A percentile compares a stretch with the other conserved stretches of the same genome.
These are phyloP conservation scores for Neovahlkampfia damariscottae DNA, from an alignment of 78 protist species.

Conservation along the genomic window DNA sequence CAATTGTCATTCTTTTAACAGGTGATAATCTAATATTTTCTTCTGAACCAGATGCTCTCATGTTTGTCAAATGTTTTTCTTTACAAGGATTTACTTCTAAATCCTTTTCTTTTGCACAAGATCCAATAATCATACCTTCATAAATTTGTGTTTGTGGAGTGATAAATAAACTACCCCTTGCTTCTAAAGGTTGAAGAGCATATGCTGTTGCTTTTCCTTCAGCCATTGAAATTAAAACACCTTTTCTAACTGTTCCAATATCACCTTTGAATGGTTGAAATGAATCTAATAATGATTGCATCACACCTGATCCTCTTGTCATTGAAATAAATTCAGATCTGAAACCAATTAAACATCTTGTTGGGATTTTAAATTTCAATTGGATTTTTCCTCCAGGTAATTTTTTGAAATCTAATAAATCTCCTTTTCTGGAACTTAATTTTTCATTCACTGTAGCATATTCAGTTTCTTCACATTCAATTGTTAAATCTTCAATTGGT, in stretches of 20 bases:
- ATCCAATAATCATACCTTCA: slow-evolving; percentile 74
- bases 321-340: slow-evolving; percentile 33
- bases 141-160: slow-evolving; percentile 54
- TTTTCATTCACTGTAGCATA: slow-evolving; percentile 50
- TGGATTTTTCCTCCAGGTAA: slow-evolving; percentile 33
- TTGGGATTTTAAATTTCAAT: slow-evolving; percentile 45
- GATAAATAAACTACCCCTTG: slow-evolving; percentile 54
- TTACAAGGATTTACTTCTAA: slow-evolving; percentile 59
- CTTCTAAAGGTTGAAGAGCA: slow-evolving; percentile 49
- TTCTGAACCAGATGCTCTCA: slow-evolving; percentile 50
- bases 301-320: slow-evolving; percentile 61
- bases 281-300: slow-evolving; percentile 47
- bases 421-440: slow-evolving; percentile 11
- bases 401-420: background rate
- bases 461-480: slow-evolving; percentile 50
- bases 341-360: slow-evolving; percentile 59
- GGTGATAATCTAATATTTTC: slow-evolving; percentile 39
- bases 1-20: slow-evolving; percentile 43
- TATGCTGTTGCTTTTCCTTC: slow-evolving; percentile 50
- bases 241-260: slow-evolving; percentile 5
- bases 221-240: slow-evolving; percentile 49
- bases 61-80: slow-evolving; percentile 64
- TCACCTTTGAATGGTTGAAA: slow-evolving; percentile 33
- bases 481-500: slow-evolving; percentile 46
- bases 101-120: slow-evolving; percentile 32